Conservation (phyloP, 345 rosid species). For the Durio zibethinus region DNA sequence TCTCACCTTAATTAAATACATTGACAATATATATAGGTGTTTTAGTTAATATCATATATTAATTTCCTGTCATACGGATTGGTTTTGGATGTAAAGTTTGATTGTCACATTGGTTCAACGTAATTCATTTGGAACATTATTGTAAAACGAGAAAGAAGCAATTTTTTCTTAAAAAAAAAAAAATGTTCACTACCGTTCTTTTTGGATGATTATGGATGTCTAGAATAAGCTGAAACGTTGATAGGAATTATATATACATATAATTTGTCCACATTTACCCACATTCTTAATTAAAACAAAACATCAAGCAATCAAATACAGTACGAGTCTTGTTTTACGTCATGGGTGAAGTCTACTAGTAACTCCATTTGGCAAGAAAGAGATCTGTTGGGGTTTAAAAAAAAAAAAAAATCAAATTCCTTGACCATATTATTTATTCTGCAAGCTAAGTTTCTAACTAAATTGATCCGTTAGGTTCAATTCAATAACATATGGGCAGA, state of each 20-base stretch:
- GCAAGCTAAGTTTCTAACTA: neutral
- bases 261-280: neutral
- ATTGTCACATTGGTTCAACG: no score
- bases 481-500: no score
- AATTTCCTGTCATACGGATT: no score
- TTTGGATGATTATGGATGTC: neutral
- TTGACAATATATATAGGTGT: no score
- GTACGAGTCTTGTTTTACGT: neutral
- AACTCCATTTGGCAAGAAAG: neutral
- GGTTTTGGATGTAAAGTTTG: no score
- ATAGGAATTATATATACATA: neutral
- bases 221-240: neutral
- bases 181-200: neutral
- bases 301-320: neutral
- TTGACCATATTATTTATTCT: neutral
- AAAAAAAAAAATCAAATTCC: no score
- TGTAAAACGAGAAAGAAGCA: no score
- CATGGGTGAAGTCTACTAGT: neutral
- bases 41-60: no score
- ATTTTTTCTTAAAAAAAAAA: no score
- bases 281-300: neutral
- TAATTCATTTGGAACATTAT: no score
- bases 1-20: no score
- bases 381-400: no score
- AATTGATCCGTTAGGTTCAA: neutral